Base-by-base conservation (phyloP, 352 stramenopile species). In the Phytophthora quininea region DNA sequence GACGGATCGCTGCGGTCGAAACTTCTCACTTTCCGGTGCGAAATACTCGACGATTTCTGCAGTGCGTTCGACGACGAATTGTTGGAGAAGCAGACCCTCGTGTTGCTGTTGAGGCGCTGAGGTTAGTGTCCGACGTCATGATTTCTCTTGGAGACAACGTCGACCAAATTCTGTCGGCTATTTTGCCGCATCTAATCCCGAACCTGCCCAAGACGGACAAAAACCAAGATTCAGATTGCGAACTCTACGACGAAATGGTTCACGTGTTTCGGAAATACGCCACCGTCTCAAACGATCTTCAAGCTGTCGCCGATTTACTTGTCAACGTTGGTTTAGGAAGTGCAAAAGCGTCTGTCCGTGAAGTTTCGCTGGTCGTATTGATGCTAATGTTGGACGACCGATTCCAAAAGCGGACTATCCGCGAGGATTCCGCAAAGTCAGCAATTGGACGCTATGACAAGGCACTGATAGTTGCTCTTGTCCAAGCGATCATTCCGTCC, bases 41-140 rank as follows among this genome's bases (percentile, higher is more conserved):
- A 50, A 94, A 94, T 40, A 76, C 79, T 9, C 74, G 84, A 4
- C 82, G 86, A 12, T 94, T 92, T 50, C 58, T 94, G 31, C 83
- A 94, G 11, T 92, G 84, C 14, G 57, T 92, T 27, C 82, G 82
- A 9, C 77, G 86, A 4, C 77, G 86, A 10, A 77, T 91, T 38
- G 40, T 78, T 35, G 76, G 72, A 3, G 58, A 77, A 38, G 68
- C 73, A 56, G 70, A 79, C 24, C 61, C 79, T 52, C 50, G 69
- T 8, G 56, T 92, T 24, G 74, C 80, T 2, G 45, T 77, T 33
- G 84, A 90, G 61, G 81, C 80, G n/a, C 64, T 90, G 60, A 65
- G 76, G 11, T 42, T 94, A 31, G 57, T 92, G n/a, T 67, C 47
- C n/a, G 84, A 92, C 35, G 71, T 94, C 48, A 85, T 92, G 67